Conservation (phyloP, 2,329 filamentous ascomycete genomes). For the Passalora sequoiae region DNA sequence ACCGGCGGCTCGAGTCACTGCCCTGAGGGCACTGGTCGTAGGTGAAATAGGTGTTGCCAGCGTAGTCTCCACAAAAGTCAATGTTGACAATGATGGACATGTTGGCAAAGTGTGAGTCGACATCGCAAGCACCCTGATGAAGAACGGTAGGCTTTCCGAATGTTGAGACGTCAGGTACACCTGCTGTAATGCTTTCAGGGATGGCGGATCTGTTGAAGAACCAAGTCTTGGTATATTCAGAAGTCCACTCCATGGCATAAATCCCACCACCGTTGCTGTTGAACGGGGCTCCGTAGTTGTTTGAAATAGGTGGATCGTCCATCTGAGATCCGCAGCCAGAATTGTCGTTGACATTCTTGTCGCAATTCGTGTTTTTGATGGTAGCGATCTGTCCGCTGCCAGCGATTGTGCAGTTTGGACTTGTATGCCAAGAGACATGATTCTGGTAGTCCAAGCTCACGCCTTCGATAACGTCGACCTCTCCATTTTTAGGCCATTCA, state of each 20-base stretch:
- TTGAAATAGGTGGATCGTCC: slow-evolving; percentile 21
- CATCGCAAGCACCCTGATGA: slow-evolving; percentile 46
- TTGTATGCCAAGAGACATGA: slow-evolving; percentile 32
- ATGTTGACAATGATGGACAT: slow-evolving; percentile 39
- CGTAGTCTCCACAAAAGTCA: slow-evolving; percentile 39
- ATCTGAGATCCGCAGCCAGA: slow-evolving; percentile 31
- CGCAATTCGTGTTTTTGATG: slow-evolving; percentile 28
- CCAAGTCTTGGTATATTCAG: slow-evolving; percentile 33
- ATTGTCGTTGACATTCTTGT: slow-evolving; percentile 23
- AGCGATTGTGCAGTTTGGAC: slow-evolving; percentile 29
- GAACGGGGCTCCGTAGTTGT: slow-evolving; percentile 32
- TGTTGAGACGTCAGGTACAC: slow-evolving; percentile 53
- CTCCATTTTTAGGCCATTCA: slow-evolving; percentile 35
- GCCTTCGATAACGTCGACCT: slow-evolving; percentile 37
- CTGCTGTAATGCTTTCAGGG: slow-evolving; percentile 40
- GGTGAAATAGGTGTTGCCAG: slow-evolving; percentile 31
- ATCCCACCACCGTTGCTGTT: slow-evolving; percentile 33
- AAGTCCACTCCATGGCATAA: slow-evolving; percentile 36
- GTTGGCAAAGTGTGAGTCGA: slow-evolving; percentile 35
- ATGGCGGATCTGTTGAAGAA: slow-evolving; percentile 33
- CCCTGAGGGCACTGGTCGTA: slow-evolving; percentile 29
- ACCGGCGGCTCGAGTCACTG: slow-evolving; percentile 12
- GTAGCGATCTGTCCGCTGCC: slow-evolving; percentile 29
- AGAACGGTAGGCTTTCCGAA: slow-evolving; percentile 62
- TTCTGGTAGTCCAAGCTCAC: slow-evolving; percentile 29